These are phyloP conservation scores for Elaeagnus macrophylla DNA, from an alignment of 306 rosid species.

Conservation along the genomic window DNA sequence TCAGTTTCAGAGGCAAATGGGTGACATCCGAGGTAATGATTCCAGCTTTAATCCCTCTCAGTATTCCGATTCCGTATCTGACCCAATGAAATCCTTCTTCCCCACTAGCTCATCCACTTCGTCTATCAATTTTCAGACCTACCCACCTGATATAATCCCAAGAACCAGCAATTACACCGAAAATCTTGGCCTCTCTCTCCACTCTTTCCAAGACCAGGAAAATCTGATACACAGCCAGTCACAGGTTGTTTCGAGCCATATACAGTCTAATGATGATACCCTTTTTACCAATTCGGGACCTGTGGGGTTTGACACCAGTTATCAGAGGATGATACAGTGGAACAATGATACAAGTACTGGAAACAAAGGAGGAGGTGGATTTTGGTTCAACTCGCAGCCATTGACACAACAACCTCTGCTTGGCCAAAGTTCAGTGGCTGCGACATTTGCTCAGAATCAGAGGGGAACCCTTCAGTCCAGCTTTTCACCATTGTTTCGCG, in stretches of 20 bases:
- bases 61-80: slow-evolving; percentile 34
- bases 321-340: slow-evolving; percentile 42
- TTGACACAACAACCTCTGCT: slow-evolving; percentile 19
- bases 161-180: slow-evolving; percentile 32
- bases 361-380: slow-evolving; percentile 21
- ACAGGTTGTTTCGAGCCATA: slow-evolving; percentile 14
- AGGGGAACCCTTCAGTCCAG: slow-evolving; percentile 58
- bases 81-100: slow-evolving; percentile 34
- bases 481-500: slow-evolving; percentile 29
- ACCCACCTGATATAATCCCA: slow-evolving; percentile 38
- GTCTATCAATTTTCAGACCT: slow-evolving; percentile 41
- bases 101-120: slow-evolving; percentile 45
- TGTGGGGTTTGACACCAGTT: slow-evolving; percentile 35
- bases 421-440: slow-evolving; percentile 25
- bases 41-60: slow-evolving; percentile 31
- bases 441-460: slow-evolving; percentile 14
- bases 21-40: slow-evolving; percentile 21
- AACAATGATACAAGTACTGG: slow-evolving; percentile 19
- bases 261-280: slow-evolving; percentile 24
- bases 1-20: slow-evolving; percentile 30
- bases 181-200: slow-evolving; percentile 66
- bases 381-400: slow-evolving; percentile 30
- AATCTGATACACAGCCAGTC: slow-evolving; percentile 26
- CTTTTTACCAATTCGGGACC: slow-evolving; percentile 23
- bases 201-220: slow-evolving; percentile 40